Base-by-base conservation (phyloP, 805 yeast genomes). In the Tetrapisispora fleetii region DNA sequence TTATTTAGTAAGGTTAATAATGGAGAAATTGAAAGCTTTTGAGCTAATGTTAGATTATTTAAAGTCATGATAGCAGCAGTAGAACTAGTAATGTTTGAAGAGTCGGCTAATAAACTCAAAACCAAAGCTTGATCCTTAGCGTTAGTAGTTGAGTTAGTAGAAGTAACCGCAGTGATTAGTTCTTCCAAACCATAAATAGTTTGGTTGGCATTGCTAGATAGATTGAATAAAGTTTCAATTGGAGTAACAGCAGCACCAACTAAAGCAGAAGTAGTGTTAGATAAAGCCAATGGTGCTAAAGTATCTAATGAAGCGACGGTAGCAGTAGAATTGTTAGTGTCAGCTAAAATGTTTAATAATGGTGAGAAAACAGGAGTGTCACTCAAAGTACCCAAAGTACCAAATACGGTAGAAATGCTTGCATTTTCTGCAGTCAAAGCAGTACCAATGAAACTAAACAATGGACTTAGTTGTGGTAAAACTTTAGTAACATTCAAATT, bases 401-500 rank as follows among this genome's bases (percentile, higher is more conserved):
- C 54, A 43, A 62, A 59, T 14, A 63, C 45, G 9, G 28, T 30
- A 6, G 53, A 55, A 10, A 51, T 35, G 21, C 60, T 51, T 22
- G 49, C 50, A 40, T 58, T 57, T 41, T 57, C 55, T 19, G 62
- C 57, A 32, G 53, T 45, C 38, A 65, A 41, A 32, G 65, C 58
- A 17, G 60, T 52, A 17, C 64, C 62, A 8, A 65, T 41, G 7
- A 64, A 52, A 5, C 55, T 46, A 24, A 65, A 45, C 18, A 64
- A 51, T n/a, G 66, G 61, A 17, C 53, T 53, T 9, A 63, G 49
- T 37, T 55, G 51, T 36, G 69, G 69, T 24, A 64, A 45, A 49
- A 64, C 62, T 47, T 65, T 65, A 27, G 67, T 57, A 19, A 64
- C 65, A 40, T 65, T 65, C 45, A 65, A 59, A 36, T 59, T 60